A percentile compares a stretch with the other conserved stretches of the same genome.
Evolutionary conservation across 306 rosid species (phyloP).

Genomic region (Cercis canadensis): DNA sequence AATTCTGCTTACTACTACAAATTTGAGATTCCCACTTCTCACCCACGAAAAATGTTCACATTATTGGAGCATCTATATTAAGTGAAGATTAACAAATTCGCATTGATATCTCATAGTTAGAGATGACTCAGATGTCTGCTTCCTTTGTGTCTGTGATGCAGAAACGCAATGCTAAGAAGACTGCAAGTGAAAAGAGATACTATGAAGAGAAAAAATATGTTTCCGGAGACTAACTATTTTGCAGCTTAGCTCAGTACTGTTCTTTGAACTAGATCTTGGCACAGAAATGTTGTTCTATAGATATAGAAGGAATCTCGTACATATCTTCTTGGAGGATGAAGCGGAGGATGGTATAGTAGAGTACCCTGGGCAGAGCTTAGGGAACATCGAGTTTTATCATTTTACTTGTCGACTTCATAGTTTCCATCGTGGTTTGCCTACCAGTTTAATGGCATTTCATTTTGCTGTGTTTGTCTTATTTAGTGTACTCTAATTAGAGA

Average conservation of each 20-base stretch:
- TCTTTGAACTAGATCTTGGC: constrained; percentile 27
- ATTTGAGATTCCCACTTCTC: too few relatives aligned
- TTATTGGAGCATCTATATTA: too few relatives aligned
- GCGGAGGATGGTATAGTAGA: constrained; percentile 32
- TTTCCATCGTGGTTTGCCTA: neutral
- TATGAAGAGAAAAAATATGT: constrained; percentile 78
- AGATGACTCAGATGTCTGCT: constrained; percentile 15
- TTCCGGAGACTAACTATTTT: constrained; percentile 67
- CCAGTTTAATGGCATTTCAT: neutral
- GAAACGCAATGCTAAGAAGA: constrained; percentile 92
- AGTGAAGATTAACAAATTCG: neutral
- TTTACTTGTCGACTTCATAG: constrained; percentile 12
- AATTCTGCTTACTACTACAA: too few relatives aligned
- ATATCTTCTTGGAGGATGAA: constrained; percentile 25
- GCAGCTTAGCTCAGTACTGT: constrained; percentile 34
- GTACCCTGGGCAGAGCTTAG: constrained; percentile 2
- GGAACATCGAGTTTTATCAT: neutral
- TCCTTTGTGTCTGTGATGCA: constrained; percentile 46
- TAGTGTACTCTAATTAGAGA: neutral
- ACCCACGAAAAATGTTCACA: too few relatives aligned
- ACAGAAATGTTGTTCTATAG: constrained; percentile 39
- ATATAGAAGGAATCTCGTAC: constrained; percentile 32
- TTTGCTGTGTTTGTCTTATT: neutral
- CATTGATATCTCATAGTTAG: neutral
- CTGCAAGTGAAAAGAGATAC: constrained; percentile 81